phyloP scores from a whole-genome alignment of 371 early-diverging fungal species.

The Choanephora cucurbitarum region DNA sequence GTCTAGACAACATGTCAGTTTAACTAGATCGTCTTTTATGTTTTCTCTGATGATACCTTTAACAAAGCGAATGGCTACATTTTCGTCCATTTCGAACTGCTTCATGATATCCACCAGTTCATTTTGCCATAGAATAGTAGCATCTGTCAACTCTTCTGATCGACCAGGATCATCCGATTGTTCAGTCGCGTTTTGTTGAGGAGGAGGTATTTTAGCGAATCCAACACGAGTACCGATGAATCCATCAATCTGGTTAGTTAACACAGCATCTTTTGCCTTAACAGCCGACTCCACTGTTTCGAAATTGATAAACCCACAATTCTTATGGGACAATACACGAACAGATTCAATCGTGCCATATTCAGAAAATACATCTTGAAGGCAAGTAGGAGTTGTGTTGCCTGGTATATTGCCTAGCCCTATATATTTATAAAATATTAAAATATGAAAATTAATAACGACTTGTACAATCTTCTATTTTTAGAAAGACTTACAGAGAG shows the following conservation, averaged over 20 bases:
- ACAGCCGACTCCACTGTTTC: slow-evolving; percentile 85
- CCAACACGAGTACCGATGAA: slow-evolving; percentile 84
- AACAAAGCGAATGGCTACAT: slow-evolving; percentile 11
- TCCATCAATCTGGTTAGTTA: slow-evolving; percentile 80
- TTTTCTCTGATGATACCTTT: slow-evolving; percentile 18
- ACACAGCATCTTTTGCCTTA: slow-evolving; percentile 82
- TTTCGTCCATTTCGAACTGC: slow-evolving; percentile 25
- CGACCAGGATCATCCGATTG: neutral
- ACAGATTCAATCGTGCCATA: slow-evolving; percentile 93
- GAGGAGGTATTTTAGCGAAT: slow-evolving; percentile 85
- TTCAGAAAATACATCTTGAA: slow-evolving; percentile 76
- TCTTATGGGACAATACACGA: slow-evolving; percentile 93
- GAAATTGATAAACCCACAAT: slow-evolving; percentile 97
- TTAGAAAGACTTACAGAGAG: slow-evolving; percentile 42
- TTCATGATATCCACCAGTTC: slow-evolving; percentile 35
- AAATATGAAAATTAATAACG: slow-evolving; percentile 6
- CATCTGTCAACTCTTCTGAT: slow-evolving; percentile 9
- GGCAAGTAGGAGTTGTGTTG: slow-evolving; percentile 71
- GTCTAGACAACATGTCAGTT: slow-evolving; percentile 10
- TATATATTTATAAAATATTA: slow-evolving; percentile 22
- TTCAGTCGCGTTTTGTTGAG: slow-evolving; percentile 4
- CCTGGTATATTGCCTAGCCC: slow-evolving; percentile 96
- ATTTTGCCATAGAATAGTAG: slow-evolving; percentile 27
- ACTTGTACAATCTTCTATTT: slow-evolving; percentile 1
- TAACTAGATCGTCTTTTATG: neutral